Percentiles rank a stretch among this genome's conserved stretches.
phyloP scores from a whole-genome alignment of 2,329 filamentous ascomycete genomes.

The Hymenoscyphus albidus region DNA sequence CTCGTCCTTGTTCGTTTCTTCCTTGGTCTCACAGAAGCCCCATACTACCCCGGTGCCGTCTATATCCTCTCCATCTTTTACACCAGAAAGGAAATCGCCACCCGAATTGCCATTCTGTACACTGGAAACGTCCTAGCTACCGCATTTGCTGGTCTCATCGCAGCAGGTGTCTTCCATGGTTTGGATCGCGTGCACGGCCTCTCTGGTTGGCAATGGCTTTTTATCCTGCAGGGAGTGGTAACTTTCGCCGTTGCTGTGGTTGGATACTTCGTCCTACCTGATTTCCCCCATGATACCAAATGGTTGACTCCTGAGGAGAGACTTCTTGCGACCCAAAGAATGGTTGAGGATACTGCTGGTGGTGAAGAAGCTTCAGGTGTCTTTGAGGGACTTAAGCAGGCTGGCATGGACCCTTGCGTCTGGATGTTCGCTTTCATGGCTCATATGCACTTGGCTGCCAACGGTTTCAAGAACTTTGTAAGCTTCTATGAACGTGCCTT shows the following conservation, averaged over 20 bases:
- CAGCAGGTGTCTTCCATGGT: slow-evolving; percentile 35
- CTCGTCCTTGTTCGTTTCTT: slow-evolving; percentile 42
- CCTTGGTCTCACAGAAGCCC: slow-evolving; percentile 45
- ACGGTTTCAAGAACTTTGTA: slow-evolving; percentile 32
- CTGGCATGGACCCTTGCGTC: slow-evolving; percentile 40
- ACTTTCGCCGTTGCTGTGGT: slow-evolving; percentile 17
- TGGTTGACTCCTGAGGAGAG: slow-evolving; percentile 24
- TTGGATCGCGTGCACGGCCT: slow-evolving; percentile 37
- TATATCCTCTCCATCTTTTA: slow-evolving; percentile 47
- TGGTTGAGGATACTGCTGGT: slow-evolving; percentile 32
- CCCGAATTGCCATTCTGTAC: slow-evolving; percentile 39
- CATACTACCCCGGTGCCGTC: slow-evolving; percentile 42
- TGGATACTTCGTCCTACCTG: slow-evolving; percentile 40
- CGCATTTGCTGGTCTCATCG: slow-evolving; percentile 39
- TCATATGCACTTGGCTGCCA: slow-evolving; percentile 45
- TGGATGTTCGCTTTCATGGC: slow-evolving; percentile 46
- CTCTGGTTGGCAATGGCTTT: slow-evolving; percentile 43
- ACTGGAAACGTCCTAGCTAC: slow-evolving; percentile 37
- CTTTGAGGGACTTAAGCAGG: slow-evolving; percentile 41
- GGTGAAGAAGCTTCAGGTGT: slow-evolving; percentile 26
- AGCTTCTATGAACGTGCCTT: background rate
- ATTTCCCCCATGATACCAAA: slow-evolving; percentile 41
- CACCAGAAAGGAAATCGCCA: slow-evolving; percentile 39
- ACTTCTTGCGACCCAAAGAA: slow-evolving; percentile 13
- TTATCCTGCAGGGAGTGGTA: slow-evolving; percentile 37